phyloP scores from a whole-genome alignment of 441 rosid genomes.

The Adansonia madagascariensis region DNA sequence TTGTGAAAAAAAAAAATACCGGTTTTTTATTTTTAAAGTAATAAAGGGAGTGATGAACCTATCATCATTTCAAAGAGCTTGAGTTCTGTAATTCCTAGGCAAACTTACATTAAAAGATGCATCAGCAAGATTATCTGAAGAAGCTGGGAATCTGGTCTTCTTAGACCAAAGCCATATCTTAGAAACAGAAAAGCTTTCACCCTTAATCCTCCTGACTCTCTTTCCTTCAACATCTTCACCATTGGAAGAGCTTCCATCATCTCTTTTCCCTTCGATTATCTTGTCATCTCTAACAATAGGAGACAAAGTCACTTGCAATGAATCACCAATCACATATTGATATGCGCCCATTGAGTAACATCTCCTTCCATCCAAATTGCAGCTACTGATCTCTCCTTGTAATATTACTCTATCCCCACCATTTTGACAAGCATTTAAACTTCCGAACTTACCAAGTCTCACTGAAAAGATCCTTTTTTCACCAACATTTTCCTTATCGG shows the following conservation, averaged over 20 bases:
- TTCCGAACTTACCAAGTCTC: conserved; percentile 66
- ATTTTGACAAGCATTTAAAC: conserved; percentile 35
- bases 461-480: conserved; percentile 59
- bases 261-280: no score
- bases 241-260: conserved; percentile 23
- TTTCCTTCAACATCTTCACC: conserved; percentile 43
- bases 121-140: neutral
- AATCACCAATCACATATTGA: conserved; percentile 66
- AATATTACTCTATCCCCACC: conserved; percentile 28
- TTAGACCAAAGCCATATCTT: conserved; percentile 95
- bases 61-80: conserved; percentile 13
- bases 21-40: no score
- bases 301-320: conserved; percentile 15
- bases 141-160: conserved; percentile 34
- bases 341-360: conserved; percentile 78
- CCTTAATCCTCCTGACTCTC: conserved; percentile 56
- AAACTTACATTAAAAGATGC: conserved; percentile 20
- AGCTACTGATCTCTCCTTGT: conserved; percentile 60
- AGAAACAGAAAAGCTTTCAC: conserved; percentile 89
- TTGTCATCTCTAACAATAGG: conserved; percentile 37
- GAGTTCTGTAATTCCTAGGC: conserved; percentile 22
- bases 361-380: conserved; percentile 68
- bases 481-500: conserved; percentile 63
- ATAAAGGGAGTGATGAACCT: neutral
- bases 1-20: no score